These are phyloP conservation scores for Heterobasidion occidentale DNA, from an alignment of 1,284 basidiomycete genomes.

Conservation along the genomic window DNA sequence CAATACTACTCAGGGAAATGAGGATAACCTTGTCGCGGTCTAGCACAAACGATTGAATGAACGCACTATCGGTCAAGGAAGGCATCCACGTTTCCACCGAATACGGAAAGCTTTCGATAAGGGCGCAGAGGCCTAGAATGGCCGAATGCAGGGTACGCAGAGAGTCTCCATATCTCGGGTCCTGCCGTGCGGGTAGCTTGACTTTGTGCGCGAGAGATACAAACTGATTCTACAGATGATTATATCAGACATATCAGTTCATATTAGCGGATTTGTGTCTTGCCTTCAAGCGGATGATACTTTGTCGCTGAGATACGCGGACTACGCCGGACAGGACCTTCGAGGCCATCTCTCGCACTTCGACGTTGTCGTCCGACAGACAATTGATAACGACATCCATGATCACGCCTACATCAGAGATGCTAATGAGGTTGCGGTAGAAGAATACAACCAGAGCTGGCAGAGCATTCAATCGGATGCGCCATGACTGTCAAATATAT, in stretches of 20 bases:
- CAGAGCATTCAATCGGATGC: slow-evolving; percentile 67
- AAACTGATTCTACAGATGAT: slow-evolving; percentile 64
- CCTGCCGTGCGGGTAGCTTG: slow-evolving; percentile 64
- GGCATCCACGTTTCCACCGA: slow-evolving; percentile 76
- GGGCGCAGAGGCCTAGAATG: slow-evolving; percentile 83
- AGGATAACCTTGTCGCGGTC: background rate
- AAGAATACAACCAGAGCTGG: slow-evolving; percentile 78
- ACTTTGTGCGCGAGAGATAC: slow-evolving; percentile 54
- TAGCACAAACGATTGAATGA: background rate
- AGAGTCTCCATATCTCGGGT: slow-evolving; percentile 67
- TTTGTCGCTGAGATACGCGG: slow-evolving; percentile 86
- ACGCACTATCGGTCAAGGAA: slow-evolving; percentile 60
- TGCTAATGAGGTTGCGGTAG: slow-evolving; percentile 77
- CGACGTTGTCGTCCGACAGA: slow-evolving; percentile 85
- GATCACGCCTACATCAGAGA: slow-evolving; percentile 63
- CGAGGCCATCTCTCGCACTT: slow-evolving; percentile 92
- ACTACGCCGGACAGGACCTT: slow-evolving; percentile 87
- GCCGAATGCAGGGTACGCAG: slow-evolving; percentile 81
- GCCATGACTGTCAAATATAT: slow-evolving; percentile 52
- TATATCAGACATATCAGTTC: slow-evolving; percentile 6
- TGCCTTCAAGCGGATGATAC: slow-evolving; percentile 83
- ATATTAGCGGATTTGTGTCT: slow-evolving; percentile 7
- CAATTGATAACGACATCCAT: slow-evolving; percentile 81
- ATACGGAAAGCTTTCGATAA: slow-evolving; percentile 76
- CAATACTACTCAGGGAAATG: slow-evolving; percentile 38